A percentile compares a stretch with the other conserved stretches of the same genome.
These are phyloP conservation scores for Cyclocybe cylindracea DNA, from an alignment of 768 basidiomycete species.

Conservation along the genomic window DNA sequence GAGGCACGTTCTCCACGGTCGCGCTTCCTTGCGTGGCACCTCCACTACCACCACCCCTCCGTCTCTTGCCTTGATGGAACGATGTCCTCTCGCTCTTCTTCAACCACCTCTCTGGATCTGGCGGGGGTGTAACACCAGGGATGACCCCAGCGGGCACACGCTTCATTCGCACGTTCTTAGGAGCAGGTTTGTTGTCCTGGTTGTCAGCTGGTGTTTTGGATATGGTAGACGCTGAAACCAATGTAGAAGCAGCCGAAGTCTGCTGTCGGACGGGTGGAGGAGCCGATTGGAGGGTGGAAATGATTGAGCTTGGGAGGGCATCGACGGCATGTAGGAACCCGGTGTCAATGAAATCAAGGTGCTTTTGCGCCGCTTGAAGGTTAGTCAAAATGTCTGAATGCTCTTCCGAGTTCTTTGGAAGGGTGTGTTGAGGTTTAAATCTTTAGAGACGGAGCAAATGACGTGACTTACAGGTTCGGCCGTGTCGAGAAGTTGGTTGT, in stretches of 20 bases:
- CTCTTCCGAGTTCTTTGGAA: conserved; percentile 76
- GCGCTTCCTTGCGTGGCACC: conserved; percentile 71
- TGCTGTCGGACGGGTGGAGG: conserved; percentile 50
- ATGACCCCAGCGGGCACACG: conserved; percentile 77
- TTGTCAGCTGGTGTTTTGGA: conserved; percentile 22
- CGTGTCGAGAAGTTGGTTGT: conserved; percentile 78
- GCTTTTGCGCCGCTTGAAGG: conserved; percentile 76
- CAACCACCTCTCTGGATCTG: conserved; percentile 86
- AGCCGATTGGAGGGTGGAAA: conserved; percentile 57
- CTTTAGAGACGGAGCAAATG: not conserved
- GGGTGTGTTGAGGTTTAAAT: not conserved
- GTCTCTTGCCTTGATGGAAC: conserved; percentile 53
- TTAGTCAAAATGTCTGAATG: conserved; percentile 87
- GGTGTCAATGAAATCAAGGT: conserved; percentile 81
- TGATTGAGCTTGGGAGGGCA: conserved; percentile 51
- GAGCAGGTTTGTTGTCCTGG: conserved; percentile 32
- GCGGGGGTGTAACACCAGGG: conserved; percentile 77
- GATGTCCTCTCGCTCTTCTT: conserved; percentile 82
- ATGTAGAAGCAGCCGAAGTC: conserved; percentile 27
- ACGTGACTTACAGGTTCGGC: conserved; percentile 66
- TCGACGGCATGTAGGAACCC: conserved; percentile 69
- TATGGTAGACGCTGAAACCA: not conserved
- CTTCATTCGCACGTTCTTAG: conserved; percentile 57
- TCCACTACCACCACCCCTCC: conserved; percentile 51
- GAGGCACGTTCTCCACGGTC: conserved; percentile 35